Evolutionary conservation across 139 green algal genomes (phyloP), one percentile per base, ranked within the genome.

Genomic region (Tetraselmis chui): DNA sequence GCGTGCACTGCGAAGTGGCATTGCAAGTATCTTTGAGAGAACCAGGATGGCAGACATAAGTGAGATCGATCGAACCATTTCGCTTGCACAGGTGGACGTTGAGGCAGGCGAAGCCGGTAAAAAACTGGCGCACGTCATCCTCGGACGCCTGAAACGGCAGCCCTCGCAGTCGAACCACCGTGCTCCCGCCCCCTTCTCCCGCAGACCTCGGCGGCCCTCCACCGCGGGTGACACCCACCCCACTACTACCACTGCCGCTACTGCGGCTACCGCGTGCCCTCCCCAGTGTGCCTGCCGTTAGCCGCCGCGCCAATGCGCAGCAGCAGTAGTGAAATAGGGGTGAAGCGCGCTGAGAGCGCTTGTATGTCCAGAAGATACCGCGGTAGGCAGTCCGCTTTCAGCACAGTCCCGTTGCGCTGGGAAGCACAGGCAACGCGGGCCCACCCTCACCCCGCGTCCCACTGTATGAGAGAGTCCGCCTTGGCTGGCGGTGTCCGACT

Each of bases 111-210:
- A 91, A 92, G 30, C 31, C 87, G 0, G 76, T 77, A 30, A 94
- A 93, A 80, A 94, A 94, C 0, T 80, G 59, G 22, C 75, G 29
- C 0, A 94, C 79, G 29, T 93, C 90, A 23, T 89, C 77, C 67
- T 91, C 85, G 0, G 78, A 82, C 1, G 87, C 86, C 0, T 32
- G 75, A 75, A 88, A 93, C 0, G 90, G 90, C 28, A 93, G 80
- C 0, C 90, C 90, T 1, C 90, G 81, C 22, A 93, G 83, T 1
- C 89, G 77, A 0, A 93, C 58, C 26, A 92, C 29, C 0, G 0
- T 59, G 25, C 45, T 67, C 45, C 45, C 45, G 11, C 45, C 45
- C 11, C 45, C 45, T 18, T 67, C 45, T 5, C 45, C 45, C 45
- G 45, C 45, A 5, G 18, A 25, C 45, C 45, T 5, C 45, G 45